Conservation (phyloP, 768 basidiomycete genomes). For the Cantharellus cinnabarinus region DNA sequence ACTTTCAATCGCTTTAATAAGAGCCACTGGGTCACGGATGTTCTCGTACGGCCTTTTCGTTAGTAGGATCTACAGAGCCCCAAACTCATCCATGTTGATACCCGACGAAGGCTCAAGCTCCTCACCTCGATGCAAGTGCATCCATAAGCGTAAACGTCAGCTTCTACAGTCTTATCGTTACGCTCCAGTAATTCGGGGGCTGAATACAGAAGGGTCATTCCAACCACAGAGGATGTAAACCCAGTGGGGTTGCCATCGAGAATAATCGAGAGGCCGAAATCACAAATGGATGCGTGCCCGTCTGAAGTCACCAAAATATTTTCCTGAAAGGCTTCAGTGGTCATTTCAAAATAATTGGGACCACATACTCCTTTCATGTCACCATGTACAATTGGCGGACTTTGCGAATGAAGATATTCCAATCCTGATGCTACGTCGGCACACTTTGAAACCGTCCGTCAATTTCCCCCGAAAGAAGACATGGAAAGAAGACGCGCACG, state of each 20-base stretch:
- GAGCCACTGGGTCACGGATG: no score
- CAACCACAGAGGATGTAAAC: not conserved
- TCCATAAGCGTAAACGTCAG: not conserved
- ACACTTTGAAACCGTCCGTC: not conserved
- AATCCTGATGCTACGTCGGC: not conserved
- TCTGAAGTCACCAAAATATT: conserved; percentile 1
- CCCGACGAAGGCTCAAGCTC: no score
- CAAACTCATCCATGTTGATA: no score
- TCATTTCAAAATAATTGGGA: not conserved
- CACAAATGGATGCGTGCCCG: conserved; percentile 1
- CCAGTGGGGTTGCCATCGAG: conserved; percentile 1
- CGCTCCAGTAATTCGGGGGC: not conserved
- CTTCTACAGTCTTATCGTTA: not conserved
- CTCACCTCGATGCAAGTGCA: not conserved
- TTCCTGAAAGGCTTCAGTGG: not conserved
- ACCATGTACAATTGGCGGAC: not conserved
- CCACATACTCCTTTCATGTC: not conserved
- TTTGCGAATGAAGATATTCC: not conserved
- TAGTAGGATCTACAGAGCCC: no score
- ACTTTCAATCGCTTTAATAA: no score
- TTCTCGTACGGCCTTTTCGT: no score
- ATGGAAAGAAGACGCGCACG: not conserved
- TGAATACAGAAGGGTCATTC: not conserved
- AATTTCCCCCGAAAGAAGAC: not conserved
- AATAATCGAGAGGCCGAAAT: conserved; percentile 5